Percentiles rank a stretch among this genome's conserved stretches.
phyloP scores from a whole-genome alignment of 495 filamentous ascomycete genomes.

The Aspergillus bridgeri region DNA sequence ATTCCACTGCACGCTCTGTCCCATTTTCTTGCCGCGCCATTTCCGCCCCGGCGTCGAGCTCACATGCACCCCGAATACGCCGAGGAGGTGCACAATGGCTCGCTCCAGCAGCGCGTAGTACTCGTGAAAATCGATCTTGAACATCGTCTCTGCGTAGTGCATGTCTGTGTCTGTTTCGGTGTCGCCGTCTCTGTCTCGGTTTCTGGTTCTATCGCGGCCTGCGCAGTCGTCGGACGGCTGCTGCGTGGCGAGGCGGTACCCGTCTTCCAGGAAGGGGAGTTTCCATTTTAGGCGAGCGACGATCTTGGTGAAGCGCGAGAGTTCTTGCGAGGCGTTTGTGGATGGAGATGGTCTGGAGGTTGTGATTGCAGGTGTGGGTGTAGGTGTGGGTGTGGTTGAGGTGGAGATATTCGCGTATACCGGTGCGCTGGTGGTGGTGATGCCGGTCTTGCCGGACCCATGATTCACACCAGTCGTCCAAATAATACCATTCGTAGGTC shows the following conservation, averaged over 20 bases:
- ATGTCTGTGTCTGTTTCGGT: slow-evolving; percentile 13
- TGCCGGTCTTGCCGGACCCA: no score
- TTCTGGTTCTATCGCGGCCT: no score
- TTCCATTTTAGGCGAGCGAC: slow-evolving; percentile 58
- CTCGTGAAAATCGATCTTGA: slow-evolving; percentile 69
- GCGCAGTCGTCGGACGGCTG: no score
- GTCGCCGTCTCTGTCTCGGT: no score
- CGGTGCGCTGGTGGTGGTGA: no score
- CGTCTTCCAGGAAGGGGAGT: slow-evolving; percentile 51
- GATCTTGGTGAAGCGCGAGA: slow-evolving; percentile 54
- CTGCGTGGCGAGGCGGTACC: slow-evolving; percentile 41
- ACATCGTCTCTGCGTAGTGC: slow-evolving; percentile 56
- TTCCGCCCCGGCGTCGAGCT: slow-evolving; percentile 14
- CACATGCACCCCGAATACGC: slow-evolving; percentile 52
- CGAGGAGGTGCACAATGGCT: slow-evolving; percentile 57
- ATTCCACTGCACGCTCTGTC: neutral
- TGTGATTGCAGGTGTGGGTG: no score
- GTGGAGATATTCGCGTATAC: no score
- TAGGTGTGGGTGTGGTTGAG: no score
- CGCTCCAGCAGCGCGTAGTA: slow-evolving; percentile 66
- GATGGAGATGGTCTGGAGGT: no score
- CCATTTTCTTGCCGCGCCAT: neutral
- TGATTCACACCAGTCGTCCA: no score
- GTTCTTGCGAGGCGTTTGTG: slow-evolving; percentile 35
- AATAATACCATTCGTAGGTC: no score